A percentile compares a stretch with the other conserved stretches of the same genome.
Evolutionary conservation across 306 rosid species (phyloP).

Genomic region (Acacia crassicarpa): DNA sequence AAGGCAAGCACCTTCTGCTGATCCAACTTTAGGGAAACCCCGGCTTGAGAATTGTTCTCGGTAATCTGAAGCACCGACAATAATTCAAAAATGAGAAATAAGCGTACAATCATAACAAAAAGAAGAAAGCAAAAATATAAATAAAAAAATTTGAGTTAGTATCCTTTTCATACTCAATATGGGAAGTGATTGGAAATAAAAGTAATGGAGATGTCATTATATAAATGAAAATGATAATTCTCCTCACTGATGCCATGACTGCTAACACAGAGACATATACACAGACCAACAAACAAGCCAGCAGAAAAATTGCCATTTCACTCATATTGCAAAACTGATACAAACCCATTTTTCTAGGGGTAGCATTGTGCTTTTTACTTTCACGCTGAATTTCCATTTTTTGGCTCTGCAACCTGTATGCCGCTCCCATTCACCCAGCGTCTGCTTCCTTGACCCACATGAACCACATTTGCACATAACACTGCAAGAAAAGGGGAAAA

Average conservation of each 20-base stretch:
- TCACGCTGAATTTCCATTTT: constrained; percentile 92
- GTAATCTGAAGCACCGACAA: constrained; percentile 55
- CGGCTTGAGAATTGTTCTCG: constrained; percentile 49
- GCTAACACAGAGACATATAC: neutral
- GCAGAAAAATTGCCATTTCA: neutral
- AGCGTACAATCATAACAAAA: constrained; percentile 6
- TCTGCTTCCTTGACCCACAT: constrained; percentile 69
- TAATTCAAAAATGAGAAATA: constrained; percentile 30
- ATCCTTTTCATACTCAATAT: neutral
- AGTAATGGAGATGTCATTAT: neutral
- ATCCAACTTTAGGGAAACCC: constrained; percentile 47
- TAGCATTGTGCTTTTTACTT: constrained; percentile 73
- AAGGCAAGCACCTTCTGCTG: constrained; percentile 55
- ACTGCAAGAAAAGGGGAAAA: constrained; percentile 44
- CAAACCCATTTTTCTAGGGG: constrained; percentile 91
- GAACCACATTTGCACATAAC: constrained; percentile 71
- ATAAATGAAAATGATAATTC: constrained; percentile 14
- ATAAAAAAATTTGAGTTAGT: neutral
- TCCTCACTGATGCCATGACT: constrained; percentile 1
- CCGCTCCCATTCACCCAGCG: constrained; percentile 76
- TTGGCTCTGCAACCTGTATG: constrained; percentile 91
- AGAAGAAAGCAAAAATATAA: constrained; percentile 7
- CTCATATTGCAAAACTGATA: constrained; percentile 32
- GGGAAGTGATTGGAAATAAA: neutral
- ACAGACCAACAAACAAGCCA: neutral